Evolutionary conservation across 768 basidiomycete genomes (phyloP), one percentile per base, ranked within the genome.

Genomic region (Fistulinella prunicolor): DNA sequence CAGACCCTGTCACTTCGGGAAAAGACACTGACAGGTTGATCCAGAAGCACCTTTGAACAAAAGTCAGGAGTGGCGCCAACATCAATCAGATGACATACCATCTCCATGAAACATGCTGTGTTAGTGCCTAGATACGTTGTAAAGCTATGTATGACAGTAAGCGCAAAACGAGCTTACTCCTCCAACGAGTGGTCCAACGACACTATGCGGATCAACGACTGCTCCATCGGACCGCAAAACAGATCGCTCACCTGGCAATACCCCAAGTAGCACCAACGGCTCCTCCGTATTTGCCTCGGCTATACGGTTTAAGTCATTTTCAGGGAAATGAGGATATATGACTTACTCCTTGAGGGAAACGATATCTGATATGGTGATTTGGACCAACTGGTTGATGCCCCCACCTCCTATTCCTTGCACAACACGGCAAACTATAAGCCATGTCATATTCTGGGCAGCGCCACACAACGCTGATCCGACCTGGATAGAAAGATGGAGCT

Each of bases 111-210:
- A 64, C 56, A 43, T 64, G 64, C 37, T 67, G 64, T 0, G 68
- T 60, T 16, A 71, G 55, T 19, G 44, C 55, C 65, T 67, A 29
- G 28, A 34, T n/a, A 13, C 10, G 4, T 29, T 5, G 16, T 42
- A 2, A 41, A 29, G 20, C 5, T 20, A 12, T 36, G 10, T 21
- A 22, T 4, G 35, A 22, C 22, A 6, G 6, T n/a, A 17, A 12
- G n/a, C 20, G 37, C 12, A 38, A 42, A 20, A 17, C 35, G 6
- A 12, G 47, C 60, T 45, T 39, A 66, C 65, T 1, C 66, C 66
- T 10, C 66, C 66, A 7, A 69, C 40, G 13, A 78, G 58, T 1
- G 76, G 76, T 8, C 75, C 77, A 2, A 74, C 29, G 7, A 72
- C 69, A 34, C 66, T 67, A 37, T 19, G n/a, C 17, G 16, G 13